Percentiles rank a stretch among this genome's conserved stretches.
Evolutionary conservation across 2,329 filamentous ascomycete genomes (phyloP).

Genomic region (Capronia epimyces): DNA sequence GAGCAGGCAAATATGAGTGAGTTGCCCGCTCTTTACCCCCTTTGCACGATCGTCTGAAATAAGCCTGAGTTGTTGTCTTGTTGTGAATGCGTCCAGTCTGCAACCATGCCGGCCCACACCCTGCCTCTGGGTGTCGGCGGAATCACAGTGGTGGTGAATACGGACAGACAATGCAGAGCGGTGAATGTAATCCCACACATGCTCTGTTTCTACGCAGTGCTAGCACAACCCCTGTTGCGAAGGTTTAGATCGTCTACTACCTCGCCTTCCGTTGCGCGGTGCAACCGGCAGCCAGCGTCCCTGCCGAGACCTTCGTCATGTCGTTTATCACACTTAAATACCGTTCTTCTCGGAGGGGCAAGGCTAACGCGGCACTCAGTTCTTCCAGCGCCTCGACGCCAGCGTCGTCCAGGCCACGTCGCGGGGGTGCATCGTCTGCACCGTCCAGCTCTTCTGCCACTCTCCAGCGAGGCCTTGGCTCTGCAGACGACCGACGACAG

Average conservation of each 20-base stretch:
- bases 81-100: not conserved
- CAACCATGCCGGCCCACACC: not conserved
- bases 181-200: not conserved
- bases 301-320: conserved; percentile 10
- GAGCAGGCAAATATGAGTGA: conserved; percentile 29
- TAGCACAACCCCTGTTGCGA: not conserved
- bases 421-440: conserved; percentile 31
- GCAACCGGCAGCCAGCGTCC: not conserved
- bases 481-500: conserved; percentile 34
- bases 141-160: not conserved
- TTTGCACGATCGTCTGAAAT: not conserved
- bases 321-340: conserved; percentile 20
- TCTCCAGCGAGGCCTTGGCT: conserved; percentile 17
- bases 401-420: conserved; percentile 35
- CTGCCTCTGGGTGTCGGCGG: not conserved
- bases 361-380: conserved; percentile 20
- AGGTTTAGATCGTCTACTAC: not conserved
- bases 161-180: not conserved
- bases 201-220: not conserved
- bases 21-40: conserved; percentile 3
- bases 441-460: conserved; percentile 14
- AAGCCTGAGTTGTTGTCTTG: not conserved
- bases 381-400: conserved; percentile 21
- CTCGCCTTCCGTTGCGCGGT: not conserved
- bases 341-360: not conserved